phyloP scores from a whole-genome alignment of 2,329 filamentous ascomycete genomes.

The Dendrostoma leiphaemia region DNA sequence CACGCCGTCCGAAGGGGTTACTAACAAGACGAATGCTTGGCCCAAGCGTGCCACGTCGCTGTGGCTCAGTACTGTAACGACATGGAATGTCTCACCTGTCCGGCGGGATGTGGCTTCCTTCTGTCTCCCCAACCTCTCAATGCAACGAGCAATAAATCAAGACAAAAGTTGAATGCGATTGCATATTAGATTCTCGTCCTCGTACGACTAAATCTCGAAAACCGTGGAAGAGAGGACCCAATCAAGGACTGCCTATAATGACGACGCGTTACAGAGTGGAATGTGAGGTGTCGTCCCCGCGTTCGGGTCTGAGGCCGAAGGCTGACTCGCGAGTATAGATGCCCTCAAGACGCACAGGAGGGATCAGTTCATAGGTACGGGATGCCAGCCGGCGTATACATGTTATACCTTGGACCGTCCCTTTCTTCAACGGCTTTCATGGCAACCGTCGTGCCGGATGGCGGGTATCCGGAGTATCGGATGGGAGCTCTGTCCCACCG shows the following conservation, averaged over 20 bases:
- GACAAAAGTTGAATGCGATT: too few species aligned
- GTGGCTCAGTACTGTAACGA: not conserved
- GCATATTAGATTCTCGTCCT: not conserved
- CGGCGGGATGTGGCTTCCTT: not conserved
- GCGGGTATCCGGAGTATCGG: too few species aligned
- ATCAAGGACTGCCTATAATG: too few species aligned
- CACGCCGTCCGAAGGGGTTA: too few species aligned
- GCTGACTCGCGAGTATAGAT: conserved; percentile 40
- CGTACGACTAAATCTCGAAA: not conserved
- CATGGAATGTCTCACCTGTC: not conserved
- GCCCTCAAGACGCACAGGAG: conserved; percentile 79
- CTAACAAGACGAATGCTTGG: conserved; percentile 24
- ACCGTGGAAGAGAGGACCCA: not conserved
- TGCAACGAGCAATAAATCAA: too few species aligned
- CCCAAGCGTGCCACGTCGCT: conserved; percentile 11
- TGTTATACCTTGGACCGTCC: too few species aligned
- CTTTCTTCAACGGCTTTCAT: too few species aligned
- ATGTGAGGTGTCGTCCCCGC: conserved; percentile 50
- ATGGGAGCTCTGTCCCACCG: too few species aligned
- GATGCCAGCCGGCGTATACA: conserved; percentile 2
- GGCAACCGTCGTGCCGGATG: too few species aligned
- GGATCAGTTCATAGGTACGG: conserved; percentile 79
- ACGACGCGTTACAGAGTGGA: conserved; percentile 69
- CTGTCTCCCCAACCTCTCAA: not conserved
- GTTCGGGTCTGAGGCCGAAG: not conserved